Evolutionary conservation across 106 monocot genomes (phyloP).

Genomic region (Posidonia australis): DNA sequence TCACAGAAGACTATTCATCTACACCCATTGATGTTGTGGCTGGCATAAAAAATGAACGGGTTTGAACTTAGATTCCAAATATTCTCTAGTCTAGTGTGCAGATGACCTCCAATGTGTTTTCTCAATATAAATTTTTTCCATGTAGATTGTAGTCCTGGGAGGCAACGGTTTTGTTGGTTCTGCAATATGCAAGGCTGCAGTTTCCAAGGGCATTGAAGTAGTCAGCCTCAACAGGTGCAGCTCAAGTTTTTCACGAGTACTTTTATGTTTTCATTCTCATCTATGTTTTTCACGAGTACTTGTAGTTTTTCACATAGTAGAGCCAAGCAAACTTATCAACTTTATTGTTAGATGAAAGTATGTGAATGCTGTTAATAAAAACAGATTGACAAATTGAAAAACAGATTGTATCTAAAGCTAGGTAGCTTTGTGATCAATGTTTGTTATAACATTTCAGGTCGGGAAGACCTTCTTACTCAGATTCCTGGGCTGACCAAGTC

Average conservation of each 20-base stretch:
- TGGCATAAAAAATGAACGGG: slow-evolving; percentile 10
- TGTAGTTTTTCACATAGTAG: neutral
- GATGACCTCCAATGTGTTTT: neutral
- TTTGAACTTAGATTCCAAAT: neutral
- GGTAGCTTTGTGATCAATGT: neutral
- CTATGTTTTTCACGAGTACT: neutral
- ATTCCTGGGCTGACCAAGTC: slow-evolving; percentile 83
- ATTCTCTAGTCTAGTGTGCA: no score
- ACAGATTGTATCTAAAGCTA: neutral
- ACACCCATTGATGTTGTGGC: slow-evolving; percentile 15
- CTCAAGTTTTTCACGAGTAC: neutral
- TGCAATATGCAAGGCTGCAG: slow-evolving; percentile 96
- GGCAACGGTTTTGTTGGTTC: slow-evolving; percentile 93
- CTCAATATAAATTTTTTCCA: neutral
- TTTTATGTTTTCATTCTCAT: neutral
- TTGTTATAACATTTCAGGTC: slow-evolving; percentile 34
- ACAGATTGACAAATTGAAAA: no score
- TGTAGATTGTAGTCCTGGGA: slow-evolving; percentile 87
- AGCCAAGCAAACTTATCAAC: no score
- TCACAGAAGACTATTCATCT: slow-evolving; percentile 2
- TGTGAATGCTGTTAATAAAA: no score
- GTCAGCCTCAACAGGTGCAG: slow-evolving; percentile 83
- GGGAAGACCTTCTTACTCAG: slow-evolving; percentile 66
- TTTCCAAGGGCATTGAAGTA: slow-evolving; percentile 90
- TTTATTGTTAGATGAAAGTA: no score